phyloP scores from a whole-genome alignment of 129 eudicot species.

The Flaveria brownii region DNA sequence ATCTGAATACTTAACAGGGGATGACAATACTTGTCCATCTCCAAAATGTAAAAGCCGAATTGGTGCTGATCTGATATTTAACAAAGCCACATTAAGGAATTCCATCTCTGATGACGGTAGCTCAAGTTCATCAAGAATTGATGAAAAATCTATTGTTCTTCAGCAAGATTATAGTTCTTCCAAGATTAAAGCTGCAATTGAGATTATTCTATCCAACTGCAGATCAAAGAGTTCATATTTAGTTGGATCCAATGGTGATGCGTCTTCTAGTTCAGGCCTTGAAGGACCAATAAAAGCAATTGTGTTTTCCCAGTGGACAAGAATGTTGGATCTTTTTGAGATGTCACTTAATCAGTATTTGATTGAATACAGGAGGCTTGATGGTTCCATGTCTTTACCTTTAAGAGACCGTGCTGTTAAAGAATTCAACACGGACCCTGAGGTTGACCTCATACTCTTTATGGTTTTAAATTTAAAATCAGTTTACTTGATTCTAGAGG shows the following conservation, averaged over 20 bases:
- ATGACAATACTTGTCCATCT: slow-evolving; percentile 76
- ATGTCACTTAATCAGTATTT: slow-evolving; percentile 48
- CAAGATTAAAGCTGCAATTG: slow-evolving; percentile 67
- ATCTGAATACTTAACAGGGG: slow-evolving; percentile 73
- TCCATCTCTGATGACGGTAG: slow-evolving; percentile 50
- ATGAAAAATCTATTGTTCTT: slow-evolving; percentile 47
- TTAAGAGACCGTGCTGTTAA: slow-evolving; percentile 88
- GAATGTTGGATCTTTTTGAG: slow-evolving; percentile 86
- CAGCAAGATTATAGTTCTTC: slow-evolving; percentile 68
- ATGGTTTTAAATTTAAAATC: background rate
- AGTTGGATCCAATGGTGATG: slow-evolving; percentile 30
- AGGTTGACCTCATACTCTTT: slow-evolving; percentile 46
- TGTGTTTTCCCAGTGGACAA: slow-evolving; percentile 90
- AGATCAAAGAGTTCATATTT: slow-evolving; percentile 34
- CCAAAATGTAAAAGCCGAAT: slow-evolving; percentile 69
- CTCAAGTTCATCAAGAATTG: slow-evolving; percentile 37
- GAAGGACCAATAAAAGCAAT: slow-evolving; percentile 73
- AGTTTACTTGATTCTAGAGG: slow-evolving; percentile 1
- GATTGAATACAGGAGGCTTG: slow-evolving; percentile 76
- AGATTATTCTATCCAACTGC: slow-evolving; percentile 56
- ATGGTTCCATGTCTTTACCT: slow-evolving; percentile 85
- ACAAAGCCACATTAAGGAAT: slow-evolving; percentile 63
- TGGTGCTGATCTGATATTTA: slow-evolving; percentile 65
- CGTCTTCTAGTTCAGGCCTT: slow-evolving; percentile 27
- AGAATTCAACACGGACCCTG: slow-evolving; percentile 78